These are phyloP conservation scores for Sindora glabra DNA, from an alignment of 306 rosid species.

Conservation along the genomic window DNA sequence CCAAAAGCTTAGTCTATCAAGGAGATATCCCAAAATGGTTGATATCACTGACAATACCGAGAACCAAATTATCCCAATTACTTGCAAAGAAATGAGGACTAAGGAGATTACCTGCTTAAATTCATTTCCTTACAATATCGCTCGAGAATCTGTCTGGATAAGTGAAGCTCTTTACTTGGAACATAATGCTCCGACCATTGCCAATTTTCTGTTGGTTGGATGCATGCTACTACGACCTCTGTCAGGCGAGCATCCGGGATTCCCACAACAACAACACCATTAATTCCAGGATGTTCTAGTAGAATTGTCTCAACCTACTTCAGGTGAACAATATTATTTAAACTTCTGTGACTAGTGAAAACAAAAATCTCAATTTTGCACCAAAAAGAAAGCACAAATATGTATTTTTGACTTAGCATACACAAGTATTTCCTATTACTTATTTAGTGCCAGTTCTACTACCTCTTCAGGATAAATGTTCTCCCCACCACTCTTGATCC, in stretches of 20 bases:
- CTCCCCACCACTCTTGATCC: constrained; percentile 92
- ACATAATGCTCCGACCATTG: constrained; percentile 35
- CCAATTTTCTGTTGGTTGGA: constrained; percentile 51
- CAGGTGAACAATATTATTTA: constrained; percentile 2
- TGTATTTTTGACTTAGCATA: neutral
- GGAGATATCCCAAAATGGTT: too few species aligned
- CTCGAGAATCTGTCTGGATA: constrained; percentile 45
- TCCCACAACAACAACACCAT: constrained; percentile 54
- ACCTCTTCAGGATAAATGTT: constrained; percentile 95
- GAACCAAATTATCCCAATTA: too few species aligned
- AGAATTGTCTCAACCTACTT: constrained; percentile 67
- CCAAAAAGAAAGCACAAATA: neutral
- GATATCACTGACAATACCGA: too few species aligned
- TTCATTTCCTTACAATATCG: constrained; percentile 36
- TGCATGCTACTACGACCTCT: constrained; percentile 65
- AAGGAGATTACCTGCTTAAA: constrained; percentile 72
- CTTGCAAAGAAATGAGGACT: neutral
- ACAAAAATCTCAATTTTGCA: neutral
- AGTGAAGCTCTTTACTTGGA: constrained; percentile 22
- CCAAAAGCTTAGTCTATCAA: too few species aligned
- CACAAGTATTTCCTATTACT: neutral
- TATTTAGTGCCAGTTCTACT: neutral
- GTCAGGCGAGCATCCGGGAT: constrained; percentile 59
- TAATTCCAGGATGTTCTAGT: constrained; percentile 63
- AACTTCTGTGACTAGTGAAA: neutral